Percentiles rank a stretch among this genome's conserved stretches.
These are phyloP conservation scores for Macrolepiota albuminosa DNA, from an alignment of 768 basidiomycete species.

Conservation along the genomic window DNA sequence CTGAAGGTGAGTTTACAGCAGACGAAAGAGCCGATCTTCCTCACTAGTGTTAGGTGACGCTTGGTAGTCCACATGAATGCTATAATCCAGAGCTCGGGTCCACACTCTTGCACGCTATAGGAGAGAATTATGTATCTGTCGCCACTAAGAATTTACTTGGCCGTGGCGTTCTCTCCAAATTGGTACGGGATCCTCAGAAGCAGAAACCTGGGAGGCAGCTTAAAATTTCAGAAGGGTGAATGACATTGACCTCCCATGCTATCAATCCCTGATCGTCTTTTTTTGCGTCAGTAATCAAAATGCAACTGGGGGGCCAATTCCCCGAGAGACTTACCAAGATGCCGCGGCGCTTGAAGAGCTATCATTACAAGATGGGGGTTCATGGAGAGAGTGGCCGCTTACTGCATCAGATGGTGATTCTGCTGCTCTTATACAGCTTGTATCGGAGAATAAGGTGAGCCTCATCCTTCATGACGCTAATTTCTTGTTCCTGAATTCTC, in stretches of 20 bases:
- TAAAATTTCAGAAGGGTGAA: conserved; percentile 70
- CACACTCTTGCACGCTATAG: conserved; percentile 48
- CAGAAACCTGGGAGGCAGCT: conserved; percentile 67
- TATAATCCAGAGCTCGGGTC: conserved; percentile 63
- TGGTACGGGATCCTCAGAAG: conserved; percentile 57
- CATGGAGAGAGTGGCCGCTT: conserved; percentile 76
- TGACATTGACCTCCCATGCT: not conserved
- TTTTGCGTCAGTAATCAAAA: conserved; percentile 53
- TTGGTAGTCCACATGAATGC: conserved; percentile 65
- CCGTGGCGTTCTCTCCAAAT: conserved; percentile 63
- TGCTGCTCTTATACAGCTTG: conserved; percentile 70
- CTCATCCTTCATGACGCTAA: not conserved
- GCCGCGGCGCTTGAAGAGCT: conserved; percentile 60
- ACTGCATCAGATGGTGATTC: conserved; percentile 78
- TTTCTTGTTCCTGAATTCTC: not conserved
- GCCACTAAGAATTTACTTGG: conserved; percentile 59
- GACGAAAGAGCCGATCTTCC: not conserved
- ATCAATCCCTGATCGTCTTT: not conserved
- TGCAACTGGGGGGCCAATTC: conserved; percentile 58
- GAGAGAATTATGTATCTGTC: conserved; percentile 46
- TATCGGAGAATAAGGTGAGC: conserved; percentile 73
- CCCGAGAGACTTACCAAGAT: conserved; percentile 66
- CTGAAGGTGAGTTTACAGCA: conserved; percentile 50
- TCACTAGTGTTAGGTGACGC: conserved; percentile 53
- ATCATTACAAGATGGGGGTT: conserved; percentile 36